Percentiles rank a stretch among this genome's conserved stretches.
These are phyloP conservation scores for Penicillium subrubescens DNA, from an alignment of 495 filamentous ascomycete genomes.

Conservation along the genomic window DNA sequence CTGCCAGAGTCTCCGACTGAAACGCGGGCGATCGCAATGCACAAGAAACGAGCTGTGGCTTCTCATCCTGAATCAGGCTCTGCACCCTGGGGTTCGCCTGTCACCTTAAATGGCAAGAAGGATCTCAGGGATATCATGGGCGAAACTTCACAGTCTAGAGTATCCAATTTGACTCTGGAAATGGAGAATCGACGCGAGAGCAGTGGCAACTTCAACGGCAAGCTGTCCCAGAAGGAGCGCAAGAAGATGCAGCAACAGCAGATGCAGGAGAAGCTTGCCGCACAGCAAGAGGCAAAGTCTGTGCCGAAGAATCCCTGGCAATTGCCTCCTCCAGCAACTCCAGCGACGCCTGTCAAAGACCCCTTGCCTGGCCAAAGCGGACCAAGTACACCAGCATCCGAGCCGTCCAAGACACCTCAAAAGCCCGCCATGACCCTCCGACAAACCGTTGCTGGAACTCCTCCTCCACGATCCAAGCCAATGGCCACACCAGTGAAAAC, in stretches of 20 bases:
- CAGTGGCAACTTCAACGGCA: slow-evolving; percentile 37
- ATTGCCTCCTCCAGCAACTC: slow-evolving; percentile 35
- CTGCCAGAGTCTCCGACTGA: slow-evolving; percentile 38
- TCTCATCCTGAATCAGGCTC: slow-evolving; percentile 20
- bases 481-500: slow-evolving; percentile 32
- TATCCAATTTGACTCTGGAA: slow-evolving; percentile 74
- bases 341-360: slow-evolving; percentile 18
- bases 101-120: slow-evolving; percentile 62
- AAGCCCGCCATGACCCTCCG: slow-evolving; percentile 62
- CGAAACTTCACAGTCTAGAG: slow-evolving; percentile 62
- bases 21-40: slow-evolving; percentile 23
- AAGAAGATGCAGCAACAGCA: slow-evolving; percentile 78
- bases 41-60: slow-evolving; percentile 24
- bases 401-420: slow-evolving; percentile 32
- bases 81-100: slow-evolving; percentile 63
- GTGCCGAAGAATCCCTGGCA: slow-evolving; percentile 74
- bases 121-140: slow-evolving; percentile 84
- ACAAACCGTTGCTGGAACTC: slow-evolving; percentile 60
- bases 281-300: slow-evolving; percentile 50
- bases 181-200: slow-evolving; percentile 53
- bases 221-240: slow-evolving; percentile 89
- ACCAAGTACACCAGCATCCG: slow-evolving; percentile 19
- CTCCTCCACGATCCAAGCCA: slow-evolving; percentile 35
- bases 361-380: slow-evolving; percentile 29
- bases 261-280: slow-evolving; percentile 53